These are phyloP conservation scores for Rhododendron vialii DNA, from an alignment of 148 eudicot species.

Conservation along the genomic window DNA sequence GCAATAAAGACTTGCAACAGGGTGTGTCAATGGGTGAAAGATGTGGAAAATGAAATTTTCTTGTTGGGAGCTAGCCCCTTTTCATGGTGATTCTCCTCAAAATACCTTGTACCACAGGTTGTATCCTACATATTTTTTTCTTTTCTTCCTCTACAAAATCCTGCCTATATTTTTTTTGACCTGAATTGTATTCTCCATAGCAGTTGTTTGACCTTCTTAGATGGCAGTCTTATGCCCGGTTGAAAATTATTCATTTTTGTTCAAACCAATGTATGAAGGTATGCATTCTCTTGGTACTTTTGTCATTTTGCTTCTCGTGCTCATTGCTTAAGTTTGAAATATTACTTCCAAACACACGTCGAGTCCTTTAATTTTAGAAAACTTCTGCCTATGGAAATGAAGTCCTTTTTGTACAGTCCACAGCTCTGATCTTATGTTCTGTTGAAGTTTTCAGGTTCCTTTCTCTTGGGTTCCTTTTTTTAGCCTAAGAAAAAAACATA, in stretches of 20 bases:
- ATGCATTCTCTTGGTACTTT: neutral
- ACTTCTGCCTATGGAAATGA: neutral
- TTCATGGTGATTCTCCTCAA: slow-evolving; percentile 56
- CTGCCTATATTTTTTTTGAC: neutral
- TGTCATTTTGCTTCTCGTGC: neutral
- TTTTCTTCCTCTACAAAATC: slow-evolving; percentile 7
- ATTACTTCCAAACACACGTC: neutral
- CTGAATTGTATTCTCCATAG: neutral
- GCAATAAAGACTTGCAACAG: slow-evolving; percentile 92
- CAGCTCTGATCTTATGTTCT: neutral
- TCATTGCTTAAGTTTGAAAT: neutral
- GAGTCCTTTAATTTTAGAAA: neutral
- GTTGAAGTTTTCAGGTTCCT: neutral
- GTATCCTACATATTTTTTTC: slow-evolving; percentile 7
- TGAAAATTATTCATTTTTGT: neutral
- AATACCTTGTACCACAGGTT: neutral
- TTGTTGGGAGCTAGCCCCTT: slow-evolving; percentile 87
- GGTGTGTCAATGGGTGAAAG: slow-evolving; percentile 95
- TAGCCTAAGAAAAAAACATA: neutral
- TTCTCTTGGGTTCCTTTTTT: neutral
- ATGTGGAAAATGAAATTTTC: slow-evolving; percentile 92
- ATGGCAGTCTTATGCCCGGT: neutral
- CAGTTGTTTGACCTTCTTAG: neutral
- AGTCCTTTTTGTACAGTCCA: neutral
- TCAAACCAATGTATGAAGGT: neutral